These are phyloP conservation scores for Carex myosuroides DNA, from an alignment of 176 grass and related monocot species.

Conservation along the genomic window DNA sequence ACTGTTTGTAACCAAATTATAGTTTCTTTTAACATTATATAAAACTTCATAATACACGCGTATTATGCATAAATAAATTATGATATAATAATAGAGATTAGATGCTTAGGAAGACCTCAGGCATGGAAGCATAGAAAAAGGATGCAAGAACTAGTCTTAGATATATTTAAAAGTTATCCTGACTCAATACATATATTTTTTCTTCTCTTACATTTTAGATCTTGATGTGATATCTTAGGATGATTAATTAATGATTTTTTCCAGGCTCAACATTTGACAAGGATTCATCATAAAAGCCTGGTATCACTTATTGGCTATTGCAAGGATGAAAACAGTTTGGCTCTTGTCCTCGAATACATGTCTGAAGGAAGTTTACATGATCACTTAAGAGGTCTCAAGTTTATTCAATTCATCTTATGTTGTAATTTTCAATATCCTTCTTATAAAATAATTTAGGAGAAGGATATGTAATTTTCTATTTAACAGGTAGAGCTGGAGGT, in stretches of 20 bases:
- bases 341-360: slow-evolving; percentile 71
- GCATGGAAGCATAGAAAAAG: neutral
- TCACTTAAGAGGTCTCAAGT: slow-evolving; percentile 31
- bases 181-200: neutral
- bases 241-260: neutral
- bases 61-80: neutral
- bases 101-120: neutral
- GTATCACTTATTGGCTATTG: slow-evolving; percentile 65
- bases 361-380: slow-evolving; percentile 45
- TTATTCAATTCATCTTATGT: neutral
- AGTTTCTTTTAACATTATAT: neutral
- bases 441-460: neutral
- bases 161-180: neutral
- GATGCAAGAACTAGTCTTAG: neutral
- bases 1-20: neutral
- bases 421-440: neutral
- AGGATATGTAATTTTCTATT: neutral
- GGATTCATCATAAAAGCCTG: slow-evolving; percentile 57
- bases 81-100: neutral
- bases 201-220: neutral
- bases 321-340: slow-evolving; percentile 44
- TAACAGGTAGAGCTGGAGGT: neutral
- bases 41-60: neutral
- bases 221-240: neutral
- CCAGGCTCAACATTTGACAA: slow-evolving; percentile 48